Base-by-base conservation (phyloP, 305 asterid species). In the Andrographis paniculata region DNA sequence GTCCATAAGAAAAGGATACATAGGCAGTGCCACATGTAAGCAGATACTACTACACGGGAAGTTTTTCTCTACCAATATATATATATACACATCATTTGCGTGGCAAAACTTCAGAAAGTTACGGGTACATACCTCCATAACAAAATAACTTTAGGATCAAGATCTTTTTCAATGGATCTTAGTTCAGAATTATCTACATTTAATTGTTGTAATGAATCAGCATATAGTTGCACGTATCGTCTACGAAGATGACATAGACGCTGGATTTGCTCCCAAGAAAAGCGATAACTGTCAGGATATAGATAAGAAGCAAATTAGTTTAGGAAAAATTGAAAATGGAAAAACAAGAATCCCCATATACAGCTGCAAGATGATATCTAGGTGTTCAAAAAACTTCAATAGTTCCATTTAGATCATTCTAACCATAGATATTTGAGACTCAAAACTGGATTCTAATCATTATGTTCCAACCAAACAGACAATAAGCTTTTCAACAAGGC, bases 241-340 rank as follows among this genome's bases (percentile, higher is more conserved):
- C 95, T 76, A 48, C 96, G 95, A 52, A 77, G 89, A 75, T 65
- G 78, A 63, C 99, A 91, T 23, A 91, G 65, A 53, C 69, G 66
- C 73, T 74, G 84, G 62, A 87, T 80, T 66, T 77, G 87, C 58
- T 82, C 94, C 99, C 99, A 87, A 6, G 99, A 87, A 73, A 80
- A 72, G 20, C 93, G 79, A 21, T 80, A 91, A 59, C 99, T 91
- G 94, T 65, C 58, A 58, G 48, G 55, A 55, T 20, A 46, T 41
- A 33, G 55, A 42, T 58, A 48, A 18, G 42, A 37, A 45, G 58
- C 39, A 53, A 44, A 46, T 55, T 48, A 4, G 27, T 42, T 30
- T 35, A 43, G 37, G 17, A 14, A 53, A 7, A 22, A 59, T 21
- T 27, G 1, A n/a, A n/a, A n/a, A n/a, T n/a, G n/a, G n/a, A n/a